Percentiles rank a stretch among this genome's conserved stretches.
These are phyloP conservation scores for Vachellia pachyceras DNA, from an alignment of 306 rosid species.

Conservation along the genomic window DNA sequence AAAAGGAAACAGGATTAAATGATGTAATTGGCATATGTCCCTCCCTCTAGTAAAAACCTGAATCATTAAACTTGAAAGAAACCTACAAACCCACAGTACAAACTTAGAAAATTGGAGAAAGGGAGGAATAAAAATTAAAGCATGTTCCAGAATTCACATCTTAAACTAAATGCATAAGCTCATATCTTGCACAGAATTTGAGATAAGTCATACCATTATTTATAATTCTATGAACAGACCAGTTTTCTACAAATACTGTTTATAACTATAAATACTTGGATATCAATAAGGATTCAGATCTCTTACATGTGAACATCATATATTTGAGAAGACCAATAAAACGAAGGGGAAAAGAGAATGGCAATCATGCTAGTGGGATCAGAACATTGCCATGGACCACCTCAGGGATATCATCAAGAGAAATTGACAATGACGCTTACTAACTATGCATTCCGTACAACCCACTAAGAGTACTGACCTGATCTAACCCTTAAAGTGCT, in stretches of 20 bases:
- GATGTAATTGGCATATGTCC: not conserved
- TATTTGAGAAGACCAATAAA: not conserved
- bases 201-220: too few species aligned
- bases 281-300: not conserved
- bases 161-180: too few species aligned
- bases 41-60: not conserved
- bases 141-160: too few species aligned
- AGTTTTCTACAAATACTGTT: too few species aligned
- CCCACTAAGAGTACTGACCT: not conserved
- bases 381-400: not conserved
- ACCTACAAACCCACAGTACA: not conserved
- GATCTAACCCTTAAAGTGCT: not conserved
- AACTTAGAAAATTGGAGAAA: not conserved
- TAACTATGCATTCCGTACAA: not conserved
- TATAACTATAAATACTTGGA: too few species aligned
- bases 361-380: not conserved
- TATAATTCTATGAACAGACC: too few species aligned
- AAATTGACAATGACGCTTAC: not conserved
- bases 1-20: not conserved
- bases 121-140: not conserved
- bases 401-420: not conserved
- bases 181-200: too few species aligned
- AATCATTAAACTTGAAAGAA: not conserved
- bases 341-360: not conserved
- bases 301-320: not conserved